These are phyloP conservation scores for Phialophora tarda DNA, from an alignment of 2,329 filamentous ascomycete genomes.

Conservation along the genomic window DNA sequence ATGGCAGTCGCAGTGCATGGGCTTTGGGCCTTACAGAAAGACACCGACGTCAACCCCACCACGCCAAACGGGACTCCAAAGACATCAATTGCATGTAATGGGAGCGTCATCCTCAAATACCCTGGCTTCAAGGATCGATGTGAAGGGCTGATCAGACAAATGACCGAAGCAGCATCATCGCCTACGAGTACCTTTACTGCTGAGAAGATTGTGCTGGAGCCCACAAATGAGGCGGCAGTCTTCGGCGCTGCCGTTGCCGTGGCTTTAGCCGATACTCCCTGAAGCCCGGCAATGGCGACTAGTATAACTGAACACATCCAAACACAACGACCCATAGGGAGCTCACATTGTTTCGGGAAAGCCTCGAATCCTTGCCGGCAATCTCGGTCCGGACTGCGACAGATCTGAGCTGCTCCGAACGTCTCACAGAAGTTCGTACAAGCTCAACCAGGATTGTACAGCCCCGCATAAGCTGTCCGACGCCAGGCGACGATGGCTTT, in stretches of 20 bases:
- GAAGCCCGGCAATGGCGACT: conserved; percentile 13
- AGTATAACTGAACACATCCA: background rate
- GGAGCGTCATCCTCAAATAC: conserved; percentile 60
- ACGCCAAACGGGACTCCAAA: conserved; percentile 35
- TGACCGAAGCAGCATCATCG: conserved; percentile 44
- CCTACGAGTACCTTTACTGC: conserved; percentile 34
- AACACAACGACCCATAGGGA: background rate
- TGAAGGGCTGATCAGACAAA: conserved; percentile 51
- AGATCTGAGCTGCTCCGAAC: conserved; percentile 1
- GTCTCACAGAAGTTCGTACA: background rate
- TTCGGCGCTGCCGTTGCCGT: conserved; percentile 56
- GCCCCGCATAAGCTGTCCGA: background rate
- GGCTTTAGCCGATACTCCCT: conserved; percentile 45
- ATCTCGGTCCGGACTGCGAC: background rate
- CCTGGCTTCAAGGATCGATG: conserved; percentile 54
- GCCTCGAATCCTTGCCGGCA: background rate
- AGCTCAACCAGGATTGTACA: background rate
- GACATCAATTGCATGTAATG: conserved; percentile 57
- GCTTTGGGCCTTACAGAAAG: conserved; percentile 62
- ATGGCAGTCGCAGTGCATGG: conserved; percentile 68
- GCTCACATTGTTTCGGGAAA: background rate
- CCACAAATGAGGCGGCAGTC: conserved; percentile 52
- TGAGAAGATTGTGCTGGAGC: conserved; percentile 47
- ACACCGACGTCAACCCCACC: conserved; percentile 50
- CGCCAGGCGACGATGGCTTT: background rate